Conservation (phyloP, 495 filamentous ascomycete genomes). For the Emericellopsis terricola region DNA sequence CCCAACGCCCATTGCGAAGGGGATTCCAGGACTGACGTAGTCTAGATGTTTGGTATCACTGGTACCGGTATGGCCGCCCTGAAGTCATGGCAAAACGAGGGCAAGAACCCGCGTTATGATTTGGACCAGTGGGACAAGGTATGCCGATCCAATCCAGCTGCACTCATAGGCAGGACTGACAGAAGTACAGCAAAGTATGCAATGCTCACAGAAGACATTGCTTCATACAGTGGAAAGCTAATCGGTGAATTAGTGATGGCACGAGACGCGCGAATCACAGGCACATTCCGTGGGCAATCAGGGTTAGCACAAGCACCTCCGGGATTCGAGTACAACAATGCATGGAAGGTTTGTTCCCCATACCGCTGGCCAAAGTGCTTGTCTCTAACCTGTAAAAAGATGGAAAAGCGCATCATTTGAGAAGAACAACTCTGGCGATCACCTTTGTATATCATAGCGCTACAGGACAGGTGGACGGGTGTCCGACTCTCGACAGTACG, state of each 20-base stretch:
- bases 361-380: too few species aligned
- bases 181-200: slow-evolving; percentile 65
- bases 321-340: slow-evolving; percentile 88
- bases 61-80: slow-evolving; percentile 59
- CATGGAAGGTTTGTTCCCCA: slow-evolving; percentile 48
- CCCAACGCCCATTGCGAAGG: slow-evolving; percentile 5
- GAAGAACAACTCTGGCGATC: too few species aligned
- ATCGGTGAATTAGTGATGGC: slow-evolving; percentile 69
- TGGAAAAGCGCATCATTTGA: slow-evolving; percentile 32
- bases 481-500: too few species aligned
- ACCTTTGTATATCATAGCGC: neutral
- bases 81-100: slow-evolving; percentile 67
- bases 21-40: slow-evolving; percentile 9
- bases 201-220: neutral
- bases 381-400: slow-evolving; percentile 15
- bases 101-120: slow-evolving; percentile 69
- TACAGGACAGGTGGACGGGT: too few species aligned
- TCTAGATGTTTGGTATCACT: slow-evolving; percentile 78
- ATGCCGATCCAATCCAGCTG: slow-evolving; percentile 16
- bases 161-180: neutral
- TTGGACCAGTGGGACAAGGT: slow-evolving; percentile 89
- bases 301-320: slow-evolving; percentile 60
- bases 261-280: slow-evolving; percentile 78
- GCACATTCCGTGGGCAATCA: slow-evolving; percentile 66
- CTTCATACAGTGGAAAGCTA: slow-evolving; percentile 10